These are phyloP conservation scores for Clitoria ternatea DNA, from an alignment of 306 rosid species.

Conservation along the genomic window DNA sequence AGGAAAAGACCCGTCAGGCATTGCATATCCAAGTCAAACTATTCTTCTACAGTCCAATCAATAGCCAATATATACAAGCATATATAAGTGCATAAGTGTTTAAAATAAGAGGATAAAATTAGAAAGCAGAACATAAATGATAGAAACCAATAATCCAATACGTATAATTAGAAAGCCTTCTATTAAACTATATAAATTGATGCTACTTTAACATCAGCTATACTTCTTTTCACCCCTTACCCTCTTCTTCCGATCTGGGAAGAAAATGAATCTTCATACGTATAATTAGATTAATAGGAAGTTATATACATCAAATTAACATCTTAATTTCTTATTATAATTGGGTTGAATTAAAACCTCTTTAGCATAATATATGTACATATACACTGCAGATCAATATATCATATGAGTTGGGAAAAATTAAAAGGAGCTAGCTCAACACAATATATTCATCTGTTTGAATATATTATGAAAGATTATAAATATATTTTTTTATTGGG, in stretches of 20 bases:
- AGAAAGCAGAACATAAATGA: conserved; percentile 21
- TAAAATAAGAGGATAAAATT: no score
- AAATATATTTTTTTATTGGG: not conserved
- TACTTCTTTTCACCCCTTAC: not conserved
- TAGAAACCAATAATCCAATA: not conserved
- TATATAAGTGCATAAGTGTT: no score
- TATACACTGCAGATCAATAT: not conserved
- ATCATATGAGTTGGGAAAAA: not conserved
- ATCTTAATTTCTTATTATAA: no score
- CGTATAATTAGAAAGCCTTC: conserved; percentile 16
- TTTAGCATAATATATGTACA: not conserved
- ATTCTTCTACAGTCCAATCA: no score
- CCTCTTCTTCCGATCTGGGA: not conserved
- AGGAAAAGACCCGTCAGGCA: no score
- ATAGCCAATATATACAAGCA: no score
- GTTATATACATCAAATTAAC: not conserved
- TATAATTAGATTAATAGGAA: no score
- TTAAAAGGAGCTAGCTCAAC: not conserved
- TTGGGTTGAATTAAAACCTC: not conserved
- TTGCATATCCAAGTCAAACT: no score
- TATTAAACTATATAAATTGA: not conserved
- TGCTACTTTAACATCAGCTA: conserved; percentile 2
- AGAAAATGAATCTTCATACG: not conserved
- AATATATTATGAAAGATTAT: not conserved
- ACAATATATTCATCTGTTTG: not conserved